phyloP scores from a whole-genome alignment of 2,329 filamentous ascomycete species.

The Waltergamsia citrina region DNA sequence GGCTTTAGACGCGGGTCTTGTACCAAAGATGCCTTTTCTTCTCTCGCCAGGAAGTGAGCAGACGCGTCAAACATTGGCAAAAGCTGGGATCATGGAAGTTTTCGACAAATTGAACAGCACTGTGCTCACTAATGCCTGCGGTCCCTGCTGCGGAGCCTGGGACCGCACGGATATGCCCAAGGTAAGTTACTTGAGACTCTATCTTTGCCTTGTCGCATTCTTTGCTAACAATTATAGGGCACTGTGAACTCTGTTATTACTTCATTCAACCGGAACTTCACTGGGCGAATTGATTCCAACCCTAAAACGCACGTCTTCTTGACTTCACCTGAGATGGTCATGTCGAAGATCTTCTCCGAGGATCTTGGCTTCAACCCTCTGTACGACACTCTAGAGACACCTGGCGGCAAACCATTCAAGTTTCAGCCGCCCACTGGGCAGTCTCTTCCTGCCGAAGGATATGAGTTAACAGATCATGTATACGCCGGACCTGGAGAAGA shows the following conservation, averaged over 20 bases:
- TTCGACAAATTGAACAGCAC: conserved; percentile 95
- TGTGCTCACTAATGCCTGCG: conserved; percentile 89
- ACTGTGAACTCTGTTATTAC: conserved; percentile 94
- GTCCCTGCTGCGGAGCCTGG: conserved; percentile 91
- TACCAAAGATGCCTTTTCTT: conserved; percentile 87
- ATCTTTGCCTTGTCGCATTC: too few relatives aligned
- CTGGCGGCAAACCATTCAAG: conserved; percentile 93
- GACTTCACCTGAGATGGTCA: conserved; percentile 80
- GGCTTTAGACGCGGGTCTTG: conserved; percentile 84
- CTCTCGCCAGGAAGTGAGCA: conserved; percentile 96
- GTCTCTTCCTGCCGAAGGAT: conserved; percentile 71
- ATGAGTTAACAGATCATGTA: conserved; percentile 84
- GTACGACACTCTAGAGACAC: conserved; percentile 84
- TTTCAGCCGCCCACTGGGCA: conserved; percentile 71
- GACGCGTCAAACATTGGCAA: conserved; percentile 85
- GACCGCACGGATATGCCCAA: conserved; percentile 90
- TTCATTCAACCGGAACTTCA: conserved; percentile 99
- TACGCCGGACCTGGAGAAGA: conserved; percentile 91
- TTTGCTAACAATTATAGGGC: too few relatives aligned
- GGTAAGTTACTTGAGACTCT: too few relatives aligned
- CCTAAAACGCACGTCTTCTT: conserved; percentile 91
- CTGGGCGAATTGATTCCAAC: conserved; percentile 93
- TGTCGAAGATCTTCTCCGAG: conserved; percentile 77
- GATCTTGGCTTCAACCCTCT: conserved; percentile 90
- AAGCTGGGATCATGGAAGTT: conserved; percentile 84